Base-by-base conservation (phyloP, 495 filamentous ascomycete species). In the Penicillium nucicola region DNA sequence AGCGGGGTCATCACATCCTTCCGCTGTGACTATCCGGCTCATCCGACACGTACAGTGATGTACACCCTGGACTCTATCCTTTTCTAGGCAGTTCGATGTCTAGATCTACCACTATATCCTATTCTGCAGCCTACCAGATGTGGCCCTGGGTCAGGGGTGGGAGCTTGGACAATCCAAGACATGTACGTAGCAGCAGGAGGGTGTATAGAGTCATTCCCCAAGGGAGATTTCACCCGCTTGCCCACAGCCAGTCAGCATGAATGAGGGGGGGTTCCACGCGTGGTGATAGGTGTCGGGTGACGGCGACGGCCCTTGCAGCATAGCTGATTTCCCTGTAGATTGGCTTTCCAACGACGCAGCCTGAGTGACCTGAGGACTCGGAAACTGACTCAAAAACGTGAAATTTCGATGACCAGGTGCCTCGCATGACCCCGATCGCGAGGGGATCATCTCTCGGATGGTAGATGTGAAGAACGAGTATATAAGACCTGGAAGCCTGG, bases 221-320 rank as follows among this genome's bases (percentile, higher is more conserved):
- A 45, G 30, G 35, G 41, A 49, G 30, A 31, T 48, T 41, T 45
- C n/a, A n/a, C 34, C 25, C 41, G 23, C 22, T 42, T 39, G 23
- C 12, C 48, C 34, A 18, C 25, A 45, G 35, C 61, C 61, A 64
- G 43, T 55, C 37, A 61, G 25, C 20, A 13, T 20, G 5, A 20
- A 17, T 8, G n/a, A n/a, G n/a, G n/a, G n/a, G n/a, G n/a, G 48
- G 40, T 22, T 53, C 49, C 50, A 44, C 38, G 46, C 32, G 36
- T 45, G 41, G 13, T 62, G 55, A 64, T 64, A 58, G 57, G 52
- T 55, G 58, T 64, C 58, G 58, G 58, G 55, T 64, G 61, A 64
- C 45, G 45, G 45, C 30, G 22, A 9, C 1, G 10, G 31, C 20
- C 19, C 41, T 23, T 38, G 47, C 37, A 33, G 41, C 13, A 28